phyloP scores from a whole-genome alignment of 176 grass and related monocot genomes.

The Aechmea fasciata region DNA sequence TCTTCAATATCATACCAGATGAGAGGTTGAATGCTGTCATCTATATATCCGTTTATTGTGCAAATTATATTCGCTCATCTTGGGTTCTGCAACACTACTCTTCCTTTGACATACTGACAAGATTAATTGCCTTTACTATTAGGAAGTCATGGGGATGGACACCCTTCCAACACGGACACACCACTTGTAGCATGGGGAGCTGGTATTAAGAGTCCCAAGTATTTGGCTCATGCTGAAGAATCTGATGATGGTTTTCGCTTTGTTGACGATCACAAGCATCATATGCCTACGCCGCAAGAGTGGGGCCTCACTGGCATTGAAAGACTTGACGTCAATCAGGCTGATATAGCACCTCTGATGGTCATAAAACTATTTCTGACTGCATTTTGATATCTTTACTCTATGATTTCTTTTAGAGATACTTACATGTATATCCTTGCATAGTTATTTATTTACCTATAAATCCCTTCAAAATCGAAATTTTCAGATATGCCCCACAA shows the following conservation, averaged over 20 bases:
- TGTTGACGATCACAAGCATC: conserved; percentile 92
- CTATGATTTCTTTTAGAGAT: conserved; percentile 5
- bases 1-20: too few species aligned
- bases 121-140: conserved; percentile 11
- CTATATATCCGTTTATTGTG: not conserved
- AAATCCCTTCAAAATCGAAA: too few species aligned
- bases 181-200: conserved; percentile 93
- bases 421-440: too few species aligned
- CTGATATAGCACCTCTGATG: conserved; percentile 93
- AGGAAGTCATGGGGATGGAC: conserved; percentile 98
- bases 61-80: not conserved
- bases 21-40: not conserved
- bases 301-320: conserved; percentile 83
- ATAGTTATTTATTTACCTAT: too few species aligned
- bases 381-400: not conserved
- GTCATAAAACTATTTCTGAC: conserved; percentile 30
- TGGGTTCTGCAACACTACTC: not conserved
- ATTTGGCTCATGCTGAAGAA: conserved; percentile 41
- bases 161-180: conserved; percentile 88
- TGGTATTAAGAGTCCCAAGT: conserved; percentile 67
- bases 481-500: too few species aligned
- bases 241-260: conserved; percentile 81
- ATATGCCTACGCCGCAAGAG: conserved; percentile 55
- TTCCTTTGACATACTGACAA: not conserved
- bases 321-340: conserved; percentile 94